A percentile compares a stretch with the other conserved stretches of the same genome.
These are phyloP conservation scores for Vaccinium macrocarpon DNA, from an alignment of 148 eudicot genomes.

Conservation along the genomic window DNA sequence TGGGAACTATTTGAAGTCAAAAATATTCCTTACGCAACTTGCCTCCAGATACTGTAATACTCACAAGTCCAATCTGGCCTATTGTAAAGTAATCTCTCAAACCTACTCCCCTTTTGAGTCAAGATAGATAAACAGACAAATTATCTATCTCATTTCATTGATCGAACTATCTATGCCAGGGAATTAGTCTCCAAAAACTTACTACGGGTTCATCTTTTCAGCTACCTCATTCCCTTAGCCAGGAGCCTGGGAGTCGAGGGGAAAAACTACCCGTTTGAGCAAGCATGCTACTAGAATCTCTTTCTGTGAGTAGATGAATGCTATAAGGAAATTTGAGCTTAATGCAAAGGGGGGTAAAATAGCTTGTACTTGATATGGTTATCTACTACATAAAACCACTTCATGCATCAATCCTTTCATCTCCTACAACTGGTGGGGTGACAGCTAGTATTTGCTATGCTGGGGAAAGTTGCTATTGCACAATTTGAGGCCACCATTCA, in stretches of 20 bases:
- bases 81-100: not conserved
- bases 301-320: not conserved
- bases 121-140: too few relatives aligned
- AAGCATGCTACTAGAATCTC: not conserved
- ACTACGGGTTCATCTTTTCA: too few relatives aligned
- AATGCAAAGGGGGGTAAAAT: not conserved
- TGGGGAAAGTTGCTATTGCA: not conserved
- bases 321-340: not conserved
- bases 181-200: too few relatives aligned
- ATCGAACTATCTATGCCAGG: too few relatives aligned
- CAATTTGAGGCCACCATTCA: not conserved
- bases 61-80: not conserved
- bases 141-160: too few relatives aligned
- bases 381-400: not conserved
- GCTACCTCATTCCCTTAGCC: not conserved
- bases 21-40: not conserved
- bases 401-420: not conserved
- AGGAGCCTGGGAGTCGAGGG: not conserved
- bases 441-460: not conserved
- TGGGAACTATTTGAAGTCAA: not conserved
- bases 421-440: not conserved
- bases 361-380: not conserved
- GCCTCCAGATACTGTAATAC: not conserved
- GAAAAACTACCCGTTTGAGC: not conserved
- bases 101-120: too few relatives aligned